Conservation (phyloP, 768 basidiomycete species). For the Suillus hirtellus region DNA sequence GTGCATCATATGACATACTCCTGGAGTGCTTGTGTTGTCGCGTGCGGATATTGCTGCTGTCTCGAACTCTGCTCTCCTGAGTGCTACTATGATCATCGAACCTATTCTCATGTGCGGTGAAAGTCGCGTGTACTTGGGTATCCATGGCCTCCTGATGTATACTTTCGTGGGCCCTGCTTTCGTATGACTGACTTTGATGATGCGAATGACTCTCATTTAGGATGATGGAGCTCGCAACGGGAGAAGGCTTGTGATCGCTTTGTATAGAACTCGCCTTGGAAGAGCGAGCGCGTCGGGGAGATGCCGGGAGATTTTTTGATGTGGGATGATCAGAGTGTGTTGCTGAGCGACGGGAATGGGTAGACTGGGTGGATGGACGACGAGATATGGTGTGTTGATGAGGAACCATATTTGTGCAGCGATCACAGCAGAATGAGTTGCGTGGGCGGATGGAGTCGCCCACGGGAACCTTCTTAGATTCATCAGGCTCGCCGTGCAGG, state of each 20-base stretch:
- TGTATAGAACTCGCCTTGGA: constrained; percentile 14
- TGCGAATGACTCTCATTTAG: constrained; percentile 16
- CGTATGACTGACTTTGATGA: constrained; percentile 17
- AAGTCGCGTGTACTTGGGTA: background rate
- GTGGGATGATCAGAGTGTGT: constrained; percentile 20
- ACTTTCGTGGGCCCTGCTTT: constrained; percentile 22
- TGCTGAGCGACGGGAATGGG: constrained; percentile 25
- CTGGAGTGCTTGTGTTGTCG: constrained; percentile 16
- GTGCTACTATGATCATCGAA: constrained; percentile 14
- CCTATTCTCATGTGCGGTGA: constrained; percentile 7
- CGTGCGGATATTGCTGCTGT: constrained; percentile 15
- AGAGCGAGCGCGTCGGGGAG: constrained; percentile 23
- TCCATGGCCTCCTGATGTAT: background rate
- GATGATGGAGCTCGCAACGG: constrained; percentile 15
- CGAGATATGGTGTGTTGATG: constrained; percentile 32
- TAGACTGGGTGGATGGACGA: constrained; percentile 28
- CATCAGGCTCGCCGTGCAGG: constrained; percentile 40
- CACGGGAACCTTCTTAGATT: constrained; percentile 18
- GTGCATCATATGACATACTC: constrained; percentile 21
- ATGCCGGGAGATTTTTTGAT: constrained; percentile 11
- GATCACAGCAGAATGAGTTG: constrained; percentile 34
- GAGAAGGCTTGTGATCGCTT: constrained; percentile 13
- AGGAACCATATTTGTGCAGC: constrained; percentile 35
- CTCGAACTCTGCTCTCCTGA: constrained; percentile 17
- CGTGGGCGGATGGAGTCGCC: constrained; percentile 26